These are phyloP conservation scores for Neofusicoccum sp. DNA, from an alignment of 2,329 filamentous ascomycete genomes.

Conservation along the genomic window DNA sequence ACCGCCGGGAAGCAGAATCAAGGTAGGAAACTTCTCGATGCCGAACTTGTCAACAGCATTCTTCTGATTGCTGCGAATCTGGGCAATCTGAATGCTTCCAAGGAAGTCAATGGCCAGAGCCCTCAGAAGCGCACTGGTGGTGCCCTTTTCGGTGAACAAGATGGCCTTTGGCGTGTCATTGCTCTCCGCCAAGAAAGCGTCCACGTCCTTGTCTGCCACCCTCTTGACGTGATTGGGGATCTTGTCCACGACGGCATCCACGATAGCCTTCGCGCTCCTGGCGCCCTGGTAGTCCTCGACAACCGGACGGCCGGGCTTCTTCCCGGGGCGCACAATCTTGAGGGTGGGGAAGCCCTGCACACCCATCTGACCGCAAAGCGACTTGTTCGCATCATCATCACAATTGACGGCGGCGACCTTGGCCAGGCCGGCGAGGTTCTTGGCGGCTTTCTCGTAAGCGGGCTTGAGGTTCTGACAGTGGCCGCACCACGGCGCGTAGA, in stretches of 20 bases:
- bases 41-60: constrained; percentile 72
- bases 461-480: constrained; percentile 97
- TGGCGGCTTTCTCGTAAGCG: constrained; percentile 91
- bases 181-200: constrained; percentile 69
- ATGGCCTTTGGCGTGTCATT: constrained; percentile 80
- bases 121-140: constrained; percentile 79
- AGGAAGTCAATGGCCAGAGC: constrained; percentile 90
- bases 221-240: constrained; percentile 91
- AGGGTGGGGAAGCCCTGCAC: constrained; percentile 94
- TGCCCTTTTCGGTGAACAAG: constrained; percentile 91
- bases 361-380: constrained; percentile 80
- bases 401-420: constrained; percentile 96
- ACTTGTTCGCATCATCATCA: constrained; percentile 91
- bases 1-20: constrained; percentile 77
- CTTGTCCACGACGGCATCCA: constrained; percentile 79
- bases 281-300: constrained; percentile 91
- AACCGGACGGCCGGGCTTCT: constrained; percentile 75
- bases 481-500: constrained; percentile 97
- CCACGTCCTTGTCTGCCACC: constrained; percentile 76
- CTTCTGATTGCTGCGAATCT: constrained; percentile 81
- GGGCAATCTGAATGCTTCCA: constrained; percentile 75
- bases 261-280: constrained; percentile 82
- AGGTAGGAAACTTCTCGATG: constrained; percentile 74
- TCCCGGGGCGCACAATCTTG: constrained; percentile 86
- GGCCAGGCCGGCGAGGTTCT: constrained; percentile 84